Evolutionary conservation across 2,329 filamentous ascomycete species (phyloP), one percentile per base, ranked within the genome.

Genomic region (Helotiales sp.): DNA sequence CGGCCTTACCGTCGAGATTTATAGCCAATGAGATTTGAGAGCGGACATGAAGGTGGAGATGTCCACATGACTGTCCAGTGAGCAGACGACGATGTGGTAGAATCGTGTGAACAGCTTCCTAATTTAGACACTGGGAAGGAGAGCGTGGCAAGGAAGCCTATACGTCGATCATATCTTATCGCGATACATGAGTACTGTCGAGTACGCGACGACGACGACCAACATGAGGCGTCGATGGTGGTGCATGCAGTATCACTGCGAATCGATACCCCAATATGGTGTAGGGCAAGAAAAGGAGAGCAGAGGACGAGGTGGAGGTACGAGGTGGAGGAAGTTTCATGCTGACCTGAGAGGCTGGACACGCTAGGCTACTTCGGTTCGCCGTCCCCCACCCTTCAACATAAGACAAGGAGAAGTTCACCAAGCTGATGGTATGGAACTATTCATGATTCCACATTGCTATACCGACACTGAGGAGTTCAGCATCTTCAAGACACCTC

Each of bases 31-130:
- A 30, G 27, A 38, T 33, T 53, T 44, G 51, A 31, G 22, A 17
- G 6, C 2, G 10, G 17, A 17, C 7, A 13, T 6, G 33, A 31
- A 27, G 36, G 31, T 40, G 31, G 36, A 22, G 40, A 17, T 24
- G 40, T 10, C 12, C 24, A 8, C 9, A 27, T 22, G 5, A 6
- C 6, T 12, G n/a, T 10, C 40, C 40, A 44, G 40, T 44, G n/a
- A 27, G 19, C 19, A 24, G 27, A 6, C n/a, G 49, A 40, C 33
- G 22, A 25, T 22, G 30, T 25, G n/a, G 27, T 19, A 31, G 29
- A 25, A 15, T 52, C 49, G 27, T 52, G 31, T 24, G 17, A n/a
- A 33, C 42, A 54, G 52, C 52, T 54, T 48, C 52, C 52, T 54
- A 49, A 54, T 30, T 7, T 8, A 34, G 42, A 54, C 13, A 6